Percentiles rank a stretch among this genome's conserved stretches.
phyloP scores from a whole-genome alignment of 2,329 filamentous ascomycete species.

The Rhynchosporium secalis region DNA sequence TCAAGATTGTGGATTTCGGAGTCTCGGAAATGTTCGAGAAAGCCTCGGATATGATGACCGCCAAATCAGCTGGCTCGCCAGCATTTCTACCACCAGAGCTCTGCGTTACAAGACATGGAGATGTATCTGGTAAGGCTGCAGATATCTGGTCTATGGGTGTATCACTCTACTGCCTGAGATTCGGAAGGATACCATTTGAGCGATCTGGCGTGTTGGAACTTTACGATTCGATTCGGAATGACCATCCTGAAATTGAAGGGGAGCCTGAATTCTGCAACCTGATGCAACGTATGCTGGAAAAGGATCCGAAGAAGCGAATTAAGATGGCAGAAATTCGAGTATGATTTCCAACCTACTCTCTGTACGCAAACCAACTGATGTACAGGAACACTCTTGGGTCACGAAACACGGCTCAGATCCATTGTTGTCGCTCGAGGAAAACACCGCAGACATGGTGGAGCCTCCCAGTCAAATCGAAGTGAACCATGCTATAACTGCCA shows the following conservation, averaged over 20 bases:
- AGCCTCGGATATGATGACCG: slow-evolving; percentile 80
- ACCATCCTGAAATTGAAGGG: slow-evolving; percentile 61
- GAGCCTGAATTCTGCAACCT: slow-evolving; percentile 73
- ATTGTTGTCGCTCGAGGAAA: slow-evolving; percentile 79
- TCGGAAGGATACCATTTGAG: slow-evolving; percentile 86
- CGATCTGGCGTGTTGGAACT: slow-evolving; percentile 77
- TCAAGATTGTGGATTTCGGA: slow-evolving; percentile 98
- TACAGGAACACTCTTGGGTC: slow-evolving; percentile 88
- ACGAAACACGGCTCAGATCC: slow-evolving; percentile 77
- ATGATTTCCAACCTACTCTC: slow-evolving; percentile 40
- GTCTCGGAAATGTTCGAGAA: slow-evolving; percentile 99
- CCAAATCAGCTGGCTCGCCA: slow-evolving; percentile 90
- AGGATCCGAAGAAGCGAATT: slow-evolving; percentile 81
- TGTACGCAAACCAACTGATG: slow-evolving; percentile 15
- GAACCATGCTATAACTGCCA: slow-evolving; percentile 84
- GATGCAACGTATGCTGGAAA: slow-evolving; percentile 73
- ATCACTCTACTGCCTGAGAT: slow-evolving; percentile 88
- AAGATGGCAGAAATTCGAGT: slow-evolving; percentile 81
- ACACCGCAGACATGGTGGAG: slow-evolving; percentile 77
- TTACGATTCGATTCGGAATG: slow-evolving; percentile 81
- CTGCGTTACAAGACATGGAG: slow-evolving; percentile 81
- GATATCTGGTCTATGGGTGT: slow-evolving; percentile 99
- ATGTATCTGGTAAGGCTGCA: slow-evolving; percentile 83
- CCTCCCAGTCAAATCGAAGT: slow-evolving; percentile 88
- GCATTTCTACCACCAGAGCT: slow-evolving; percentile 93